Evolutionary conservation across 2,329 filamentous ascomycete genomes (phyloP).

Genomic region (Cordyceps javanica): DNA sequence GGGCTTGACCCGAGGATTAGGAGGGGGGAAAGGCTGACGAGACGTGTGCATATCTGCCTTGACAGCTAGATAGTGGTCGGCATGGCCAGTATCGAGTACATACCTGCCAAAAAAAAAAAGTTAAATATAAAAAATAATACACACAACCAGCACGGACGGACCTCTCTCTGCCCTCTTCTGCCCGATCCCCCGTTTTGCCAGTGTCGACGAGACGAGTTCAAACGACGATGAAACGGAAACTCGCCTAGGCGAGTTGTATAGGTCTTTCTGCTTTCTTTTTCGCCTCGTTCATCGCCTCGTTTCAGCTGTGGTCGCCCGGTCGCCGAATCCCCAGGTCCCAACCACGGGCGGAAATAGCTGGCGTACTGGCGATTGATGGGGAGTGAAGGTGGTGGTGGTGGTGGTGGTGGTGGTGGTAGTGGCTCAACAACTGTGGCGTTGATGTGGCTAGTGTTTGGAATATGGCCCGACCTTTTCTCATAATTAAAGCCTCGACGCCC

Average conservation of each 20-base stretch:
- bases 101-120: background rate
- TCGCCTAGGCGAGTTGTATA: background rate
- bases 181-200: background rate
- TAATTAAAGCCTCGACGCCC: background rate
- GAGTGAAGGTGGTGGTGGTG: too few species aligned
- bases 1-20: background rate
- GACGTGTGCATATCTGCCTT: background rate
- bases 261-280: background rate
- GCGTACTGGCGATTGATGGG: too few species aligned
- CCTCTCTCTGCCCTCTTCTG: background rate
- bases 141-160: background rate
- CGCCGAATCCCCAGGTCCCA: background rate
- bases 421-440: background rate
- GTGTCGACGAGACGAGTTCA: background rate
- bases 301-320: background rate
- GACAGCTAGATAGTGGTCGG: too few species aligned
- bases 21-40: background rate
- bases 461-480: background rate
- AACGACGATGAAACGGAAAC: background rate
- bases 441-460: background rate
- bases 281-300: background rate
- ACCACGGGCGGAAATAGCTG: background rate
- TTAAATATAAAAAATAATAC: too few species aligned
- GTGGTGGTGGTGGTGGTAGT: background rate
- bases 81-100: background rate